Percentiles rank a stretch among this genome's conserved stretches.
phyloP scores from a whole-genome alignment of 106 monocot genomes.

The Apostasia ramifera region DNA sequence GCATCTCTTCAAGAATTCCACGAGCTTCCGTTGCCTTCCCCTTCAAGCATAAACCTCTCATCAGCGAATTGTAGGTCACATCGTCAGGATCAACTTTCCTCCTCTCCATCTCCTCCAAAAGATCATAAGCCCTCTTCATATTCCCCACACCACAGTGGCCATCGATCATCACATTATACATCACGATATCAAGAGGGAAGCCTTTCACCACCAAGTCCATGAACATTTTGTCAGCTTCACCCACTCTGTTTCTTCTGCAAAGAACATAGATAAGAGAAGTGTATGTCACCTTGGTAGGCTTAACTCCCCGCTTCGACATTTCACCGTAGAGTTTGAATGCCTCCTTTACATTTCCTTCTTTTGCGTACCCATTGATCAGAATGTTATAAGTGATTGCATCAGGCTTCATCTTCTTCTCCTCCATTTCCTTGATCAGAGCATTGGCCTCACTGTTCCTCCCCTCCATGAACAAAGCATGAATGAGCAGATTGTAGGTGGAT shows the following conservation, averaged over 20 bases:
- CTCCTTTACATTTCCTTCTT: constrained; percentile 47
- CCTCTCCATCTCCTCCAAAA: constrained; percentile 66
- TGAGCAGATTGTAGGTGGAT: constrained; percentile 53
- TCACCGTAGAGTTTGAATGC: constrained; percentile 58
- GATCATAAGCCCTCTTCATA: constrained; percentile 49
- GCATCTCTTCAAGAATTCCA: constrained; percentile 66
- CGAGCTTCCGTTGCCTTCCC: constrained; percentile 71
- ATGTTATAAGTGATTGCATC: constrained; percentile 77
- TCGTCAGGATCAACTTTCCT: constrained; percentile 63
- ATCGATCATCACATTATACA: constrained; percentile 88
- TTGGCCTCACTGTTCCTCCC: constrained; percentile 37
- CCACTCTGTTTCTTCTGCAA: constrained; percentile 41
- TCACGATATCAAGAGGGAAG: constrained; percentile 50
- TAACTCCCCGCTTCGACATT: constrained; percentile 44
- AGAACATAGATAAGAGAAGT: constrained; percentile 65
- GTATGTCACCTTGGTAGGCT: constrained; percentile 61
- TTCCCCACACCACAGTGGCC: constrained; percentile 49
- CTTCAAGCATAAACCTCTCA: constrained; percentile 72
- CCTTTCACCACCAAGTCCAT: constrained; percentile 18
- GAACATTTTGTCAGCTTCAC: constrained; percentile 66
- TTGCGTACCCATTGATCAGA: constrained; percentile 74
- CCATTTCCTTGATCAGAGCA: constrained; percentile 55
- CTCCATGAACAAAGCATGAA: constrained; percentile 67
- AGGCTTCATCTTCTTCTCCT: constrained; percentile 28
- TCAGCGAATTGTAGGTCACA: constrained; percentile 74